A percentile compares a stretch with the other conserved stretches of the same genome.
These are phyloP conservation scores for Phytopythium oedochilum DNA, from an alignment of 352 stramenopile genomes.

Conservation along the genomic window DNA sequence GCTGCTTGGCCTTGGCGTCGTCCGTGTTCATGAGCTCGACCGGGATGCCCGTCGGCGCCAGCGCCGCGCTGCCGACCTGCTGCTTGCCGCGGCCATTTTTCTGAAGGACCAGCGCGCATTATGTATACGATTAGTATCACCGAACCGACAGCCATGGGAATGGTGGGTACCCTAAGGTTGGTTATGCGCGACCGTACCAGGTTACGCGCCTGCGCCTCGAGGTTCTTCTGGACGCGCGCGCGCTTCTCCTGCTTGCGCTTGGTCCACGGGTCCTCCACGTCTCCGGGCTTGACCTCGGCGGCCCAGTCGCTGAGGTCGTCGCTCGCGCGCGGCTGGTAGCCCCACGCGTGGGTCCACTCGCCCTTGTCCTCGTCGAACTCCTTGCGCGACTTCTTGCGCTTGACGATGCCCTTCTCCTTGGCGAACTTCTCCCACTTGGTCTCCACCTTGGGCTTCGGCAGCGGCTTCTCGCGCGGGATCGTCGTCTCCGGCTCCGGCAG, in stretches of 20 bases:
- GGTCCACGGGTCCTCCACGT: constrained; percentile 94
- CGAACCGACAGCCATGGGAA: too few species aligned
- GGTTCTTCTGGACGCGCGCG: constrained; percentile 91
- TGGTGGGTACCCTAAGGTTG: too few species aligned
- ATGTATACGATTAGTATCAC: too few species aligned
- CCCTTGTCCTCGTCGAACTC: constrained; percentile 94
- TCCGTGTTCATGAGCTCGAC: constrained; percentile 86
- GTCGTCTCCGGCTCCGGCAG: constrained; percentile 59
- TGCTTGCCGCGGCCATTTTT: constrained; percentile 71
- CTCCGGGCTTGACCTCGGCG: constrained; percentile 92
- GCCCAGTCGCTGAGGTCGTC: constrained; percentile 91
- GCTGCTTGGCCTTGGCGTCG: constrained; percentile 71
- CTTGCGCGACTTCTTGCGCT: constrained; percentile 96
- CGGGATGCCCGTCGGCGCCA: constrained; percentile 79
- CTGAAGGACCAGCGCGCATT: too few species aligned
- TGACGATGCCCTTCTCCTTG: constrained; percentile 96
- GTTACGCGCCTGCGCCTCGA: constrained; percentile 76
- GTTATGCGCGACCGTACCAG: constrained; percentile 10
- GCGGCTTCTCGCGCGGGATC: constrained; percentile 86
- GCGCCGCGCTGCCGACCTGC: constrained; percentile 26
- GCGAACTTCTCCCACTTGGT: constrained; percentile 99
- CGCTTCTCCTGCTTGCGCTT: constrained; percentile 91
- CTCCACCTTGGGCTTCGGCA: constrained; percentile 92
- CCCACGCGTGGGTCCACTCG: constrained; percentile 92
- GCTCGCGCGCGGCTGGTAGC: constrained; percentile 86